Base-by-base conservation (phyloP, 495 filamentous ascomycete genomes). In the Schizothecium vesticola region DNA sequence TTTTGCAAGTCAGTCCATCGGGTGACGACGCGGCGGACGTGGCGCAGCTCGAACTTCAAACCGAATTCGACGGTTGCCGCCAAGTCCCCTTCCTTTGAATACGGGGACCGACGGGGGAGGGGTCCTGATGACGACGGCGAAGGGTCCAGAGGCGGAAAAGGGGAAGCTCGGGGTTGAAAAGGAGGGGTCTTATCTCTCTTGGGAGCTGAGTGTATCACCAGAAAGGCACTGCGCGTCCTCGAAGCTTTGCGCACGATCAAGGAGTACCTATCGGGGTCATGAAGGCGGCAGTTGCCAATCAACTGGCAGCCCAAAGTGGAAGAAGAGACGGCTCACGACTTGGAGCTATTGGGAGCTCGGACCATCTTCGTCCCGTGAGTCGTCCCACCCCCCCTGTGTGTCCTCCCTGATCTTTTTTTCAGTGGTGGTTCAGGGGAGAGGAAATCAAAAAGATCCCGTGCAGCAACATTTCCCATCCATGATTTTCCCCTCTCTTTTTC, bases 251-350 rank as follows among this genome's bases (percentile, higher is more conserved):
- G 56, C 56, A 59, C 56, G 56, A 24, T 13, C 10, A 59, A 59
- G 56, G 55, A 16, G 56, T 58, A 11, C 10, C 56, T 58, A 11
- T 23, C 56, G 56, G 21, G 56, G 22, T 59, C 24, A 59, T 59
- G 56, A 59, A 59, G 56, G 56, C 56, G 56, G 56, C 56, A 59
- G 56, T 59, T 59, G 56, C 56, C 56, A 59, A 59, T 59, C 24
- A 59, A 59, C 56, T 59, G 24, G 56, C 56, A 58, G 22, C 56
- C 56, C 56, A 59, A 59, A 59, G 56, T 59, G 56, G 56, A 59
- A 59, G 56, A 59, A 59, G 56, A 59, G 56, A 59, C 56, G 56
- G 56, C 56, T 59, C 24, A 23, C 56, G 22, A 59, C 56, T 24
- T 59, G 56, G 56, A 59, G 56, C 56, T 59, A 59, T 59, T 59